phyloP scores from a whole-genome alignment of 2,329 filamentous ascomycete genomes.

The Plectosphaerella plurivora region DNA sequence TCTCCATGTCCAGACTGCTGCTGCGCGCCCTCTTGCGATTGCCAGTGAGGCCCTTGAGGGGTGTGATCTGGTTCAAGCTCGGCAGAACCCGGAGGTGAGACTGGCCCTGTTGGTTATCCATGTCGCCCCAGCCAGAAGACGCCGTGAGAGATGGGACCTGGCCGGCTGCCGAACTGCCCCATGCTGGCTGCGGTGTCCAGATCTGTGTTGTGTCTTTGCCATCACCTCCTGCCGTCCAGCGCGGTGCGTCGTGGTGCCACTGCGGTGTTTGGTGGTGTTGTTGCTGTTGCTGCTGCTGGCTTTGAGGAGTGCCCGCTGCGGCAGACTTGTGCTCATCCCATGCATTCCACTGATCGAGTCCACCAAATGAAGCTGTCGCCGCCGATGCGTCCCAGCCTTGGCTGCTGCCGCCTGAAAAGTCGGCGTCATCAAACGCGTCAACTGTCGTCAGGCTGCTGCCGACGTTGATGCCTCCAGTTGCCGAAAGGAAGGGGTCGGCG shows the following conservation, averaged over 20 bases:
- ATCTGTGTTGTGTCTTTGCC: conserved; percentile 21
- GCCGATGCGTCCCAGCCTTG: conserved; percentile 10
- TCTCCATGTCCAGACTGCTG: conserved; percentile 14
- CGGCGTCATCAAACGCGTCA: conserved; percentile 11
- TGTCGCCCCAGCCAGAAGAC: conserved; percentile 17
- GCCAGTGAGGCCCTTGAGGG: conserved; percentile 10
- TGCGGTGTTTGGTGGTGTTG: conserved; percentile 8
- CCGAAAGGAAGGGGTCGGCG: conserved; percentile 12
- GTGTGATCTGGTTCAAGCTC: conserved; percentile 11
- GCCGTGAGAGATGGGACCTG: conserved; percentile 23
- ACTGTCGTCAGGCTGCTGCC: conserved; percentile 8
- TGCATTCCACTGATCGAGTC: conserved; percentile 11
- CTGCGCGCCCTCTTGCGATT: conserved; percentile 11
- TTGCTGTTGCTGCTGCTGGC: conserved; percentile 9
- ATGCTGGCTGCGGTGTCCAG: conserved; percentile 19
- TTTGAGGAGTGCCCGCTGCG: conserved; percentile 1
- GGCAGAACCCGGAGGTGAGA: conserved; percentile 9
- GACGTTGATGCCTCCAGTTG: conserved; percentile 13
- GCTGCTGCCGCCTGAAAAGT: conserved; percentile 4
- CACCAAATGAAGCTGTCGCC: conserved; percentile 6
- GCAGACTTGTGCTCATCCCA: conserved; percentile 5
- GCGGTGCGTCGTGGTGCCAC: conserved; percentile 17
- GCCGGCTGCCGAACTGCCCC: conserved; percentile 11
- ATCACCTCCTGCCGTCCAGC: conserved; percentile 14
- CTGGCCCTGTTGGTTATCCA: conserved; percentile 4